phyloP scores from a whole-genome alignment of 176 grass and related monocot species.

The Oryza brachyantha region DNA sequence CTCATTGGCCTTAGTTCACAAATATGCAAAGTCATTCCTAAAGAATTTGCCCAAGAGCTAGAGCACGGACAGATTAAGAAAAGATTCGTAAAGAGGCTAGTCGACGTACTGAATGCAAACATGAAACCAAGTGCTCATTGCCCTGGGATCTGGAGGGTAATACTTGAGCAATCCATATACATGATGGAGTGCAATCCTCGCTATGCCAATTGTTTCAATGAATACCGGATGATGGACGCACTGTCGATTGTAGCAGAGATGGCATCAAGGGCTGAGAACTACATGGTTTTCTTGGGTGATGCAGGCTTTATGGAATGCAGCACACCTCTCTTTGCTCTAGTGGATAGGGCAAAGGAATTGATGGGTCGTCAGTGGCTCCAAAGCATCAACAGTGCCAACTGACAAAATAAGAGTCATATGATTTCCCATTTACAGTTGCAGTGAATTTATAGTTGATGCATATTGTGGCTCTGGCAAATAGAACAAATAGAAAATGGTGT shows the following conservation, averaged over 20 bases:
- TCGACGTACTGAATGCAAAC: neutral
- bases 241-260: neutral
- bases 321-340: neutral
- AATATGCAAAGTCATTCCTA: neutral
- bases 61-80: neutral
- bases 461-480: too few species aligned
- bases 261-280: neutral
- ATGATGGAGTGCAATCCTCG: neutral
- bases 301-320: neutral
- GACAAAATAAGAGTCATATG: neutral
- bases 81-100: neutral
- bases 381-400: neutral
- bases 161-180: constrained; percentile 14
- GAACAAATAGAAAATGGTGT: too few species aligned
- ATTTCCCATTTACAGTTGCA: neutral
- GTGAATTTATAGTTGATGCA: too few species aligned
- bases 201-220: neutral
- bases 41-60: neutral
- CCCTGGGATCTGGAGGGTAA: constrained; percentile 22
- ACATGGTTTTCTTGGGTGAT: neutral
- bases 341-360: neutral
- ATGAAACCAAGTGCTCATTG: neutral
- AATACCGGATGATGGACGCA: neutral
- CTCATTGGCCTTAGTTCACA: constrained; percentile 11
- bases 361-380: neutral